Percentiles rank a stretch among this genome's conserved stretches.
These are phyloP conservation scores for Porcisia deanei DNA, from an alignment of 208 protist species.

Conservation along the genomic window DNA sequence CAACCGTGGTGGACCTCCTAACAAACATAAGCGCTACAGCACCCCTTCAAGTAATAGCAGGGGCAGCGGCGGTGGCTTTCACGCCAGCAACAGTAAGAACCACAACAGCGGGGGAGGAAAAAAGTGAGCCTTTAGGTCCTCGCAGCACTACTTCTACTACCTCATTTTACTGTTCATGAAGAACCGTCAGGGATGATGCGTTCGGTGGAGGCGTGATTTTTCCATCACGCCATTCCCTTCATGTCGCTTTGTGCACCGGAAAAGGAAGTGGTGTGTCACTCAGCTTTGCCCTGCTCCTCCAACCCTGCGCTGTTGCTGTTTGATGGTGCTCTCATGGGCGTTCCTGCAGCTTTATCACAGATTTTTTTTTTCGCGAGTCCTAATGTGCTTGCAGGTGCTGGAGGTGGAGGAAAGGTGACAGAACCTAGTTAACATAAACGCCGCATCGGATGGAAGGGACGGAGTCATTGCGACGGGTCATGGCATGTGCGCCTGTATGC, in stretches of 20 bases:
- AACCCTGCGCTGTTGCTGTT: not conserved
- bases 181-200: not conserved
- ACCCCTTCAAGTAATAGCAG: conserved; percentile 12
- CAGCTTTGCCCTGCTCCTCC: not conserved
- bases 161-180: not conserved
- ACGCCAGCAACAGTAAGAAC: not conserved
- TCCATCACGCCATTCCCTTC: not conserved
- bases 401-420: not conserved
- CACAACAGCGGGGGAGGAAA: not conserved
- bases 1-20: conserved; percentile 21
- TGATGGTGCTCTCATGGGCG: too few species aligned
- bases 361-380: not conserved
- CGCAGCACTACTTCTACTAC: not conserved
- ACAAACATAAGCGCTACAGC: conserved; percentile 23
- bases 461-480: not conserved
- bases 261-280: not conserved
- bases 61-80: conserved; percentile 1
- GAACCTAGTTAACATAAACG: not conserved
- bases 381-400: not conserved
- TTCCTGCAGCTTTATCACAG: not conserved
- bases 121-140: not conserved
- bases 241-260: not conserved
- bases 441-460: not conserved
- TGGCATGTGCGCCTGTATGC: not conserved
- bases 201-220: not conserved